phyloP scores from a whole-genome alignment of 2,329 filamentous ascomycete genomes.

The Colletotrichum sojae region DNA sequence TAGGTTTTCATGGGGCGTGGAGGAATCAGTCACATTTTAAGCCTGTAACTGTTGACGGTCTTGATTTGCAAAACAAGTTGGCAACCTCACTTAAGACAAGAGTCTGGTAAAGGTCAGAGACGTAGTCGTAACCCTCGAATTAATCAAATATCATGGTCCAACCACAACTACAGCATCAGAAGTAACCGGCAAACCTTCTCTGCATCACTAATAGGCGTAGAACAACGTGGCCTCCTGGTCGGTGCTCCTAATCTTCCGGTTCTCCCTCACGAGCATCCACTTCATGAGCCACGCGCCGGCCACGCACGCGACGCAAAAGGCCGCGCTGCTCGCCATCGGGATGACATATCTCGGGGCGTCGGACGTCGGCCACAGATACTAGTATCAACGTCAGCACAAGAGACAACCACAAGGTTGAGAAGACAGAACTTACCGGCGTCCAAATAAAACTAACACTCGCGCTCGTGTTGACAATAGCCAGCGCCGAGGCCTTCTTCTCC shows the following conservation, averaged over 20 bases:
- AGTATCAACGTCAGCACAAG: neutral
- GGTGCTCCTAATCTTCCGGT: conserved; percentile 41
- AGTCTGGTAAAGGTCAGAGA: no score
- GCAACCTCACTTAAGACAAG: no score
- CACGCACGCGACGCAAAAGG: conserved; percentile 44
- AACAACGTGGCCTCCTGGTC: conserved; percentile 34
- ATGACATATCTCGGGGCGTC: conserved; percentile 56
- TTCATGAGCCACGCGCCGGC: conserved; percentile 44
- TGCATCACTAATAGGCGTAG: conserved; percentile 27
- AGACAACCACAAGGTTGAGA: neutral
- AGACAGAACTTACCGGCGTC: conserved; percentile 30
- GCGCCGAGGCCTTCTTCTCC: conserved; percentile 55
- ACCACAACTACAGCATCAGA: neutral
- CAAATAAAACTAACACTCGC: conserved; percentile 42
- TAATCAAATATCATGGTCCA: neutral
- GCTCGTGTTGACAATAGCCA: conserved; percentile 49
- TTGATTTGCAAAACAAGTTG: no score
- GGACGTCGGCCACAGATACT: conserved; percentile 55
- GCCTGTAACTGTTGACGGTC: no score
- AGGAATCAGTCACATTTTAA: no score
- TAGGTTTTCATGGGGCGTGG: no score
- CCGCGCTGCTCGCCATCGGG: conserved; percentile 49
- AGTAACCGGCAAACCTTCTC: neutral
- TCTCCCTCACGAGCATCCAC: conserved; percentile 45
- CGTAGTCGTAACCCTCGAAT: no score